Evolutionary conservation across 306 rosid genomes (phyloP), one percentile per base, ranked within the genome.

Genomic region (Cicer cuneatum): DNA sequence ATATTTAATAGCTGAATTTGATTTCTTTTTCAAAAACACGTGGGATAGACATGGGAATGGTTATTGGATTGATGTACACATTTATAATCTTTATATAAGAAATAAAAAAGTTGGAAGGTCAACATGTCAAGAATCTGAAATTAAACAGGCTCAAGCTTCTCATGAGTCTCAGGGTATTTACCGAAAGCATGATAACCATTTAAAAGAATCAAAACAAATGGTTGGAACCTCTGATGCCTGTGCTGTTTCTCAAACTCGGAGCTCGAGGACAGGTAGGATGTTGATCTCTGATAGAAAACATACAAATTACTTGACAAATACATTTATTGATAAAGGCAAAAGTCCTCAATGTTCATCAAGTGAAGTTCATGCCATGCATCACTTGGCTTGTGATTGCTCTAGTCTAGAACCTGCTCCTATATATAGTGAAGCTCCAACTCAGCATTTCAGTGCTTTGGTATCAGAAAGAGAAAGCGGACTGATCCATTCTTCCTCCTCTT

Each of bases 41-140:
- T 91, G 98, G 98, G 83, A 84, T 38, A 85, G 93, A 82, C 88
- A 90, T 84, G 97, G 96, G 35, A 84, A 85, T 37, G 97, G 93
- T 48, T 85, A 78, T 71, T 90, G 97, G 76, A 85, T 92, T 53
- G 88, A 83, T 80, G 85, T 80, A 5, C 72, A 54, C 8, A 42
- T 1, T 67, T 83, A 62, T 72, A 84, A 87, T 66, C 71, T 83
- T 81, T 75, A 57, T 76, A 1, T 71, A 21, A 83, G 73, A 73
- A 12, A 82, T 48, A 80, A 64, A 13, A 76, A 67, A 46, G 54
- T 37, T 45, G 83, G 73, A 54, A 76, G 35, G 61, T 57, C 69
- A 19, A 59, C 87, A 74, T 58, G 71, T 71, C 82, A n/a, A 60
- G 87, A 84, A 65, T 43, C 59, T 66, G 83, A 73, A 71, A 80